A percentile compares a stretch with the other conserved stretches of the same genome.
These are phyloP conservation scores for Macadamia tetraphylla DNA, from an alignment of 164 flowering plant genomes.

Conservation along the genomic window DNA sequence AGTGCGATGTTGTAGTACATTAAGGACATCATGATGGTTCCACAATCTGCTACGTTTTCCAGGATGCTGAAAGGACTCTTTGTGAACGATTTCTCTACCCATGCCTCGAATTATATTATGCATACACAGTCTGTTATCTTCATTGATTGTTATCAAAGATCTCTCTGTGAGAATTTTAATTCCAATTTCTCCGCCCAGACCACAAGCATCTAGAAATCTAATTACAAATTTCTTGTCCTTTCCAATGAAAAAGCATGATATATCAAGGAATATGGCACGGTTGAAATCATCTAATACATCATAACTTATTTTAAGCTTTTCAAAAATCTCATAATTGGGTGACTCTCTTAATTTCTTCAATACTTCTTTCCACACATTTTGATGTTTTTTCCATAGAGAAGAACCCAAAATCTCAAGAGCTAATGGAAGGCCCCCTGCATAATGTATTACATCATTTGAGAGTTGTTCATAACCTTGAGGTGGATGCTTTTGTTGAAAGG, in stretches of 20 bases:
- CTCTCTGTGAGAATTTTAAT: neutral
- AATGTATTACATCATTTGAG: neutral
- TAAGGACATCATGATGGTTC: neutral
- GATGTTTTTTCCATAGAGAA: neutral
- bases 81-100: neutral
- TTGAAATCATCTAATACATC: neutral
- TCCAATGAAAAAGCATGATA: neutral
- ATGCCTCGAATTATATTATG: neutral
- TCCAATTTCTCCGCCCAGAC: neutral
- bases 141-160: neutral
- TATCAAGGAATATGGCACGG: neutral
- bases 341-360: neutral
- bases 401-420: constrained; percentile 1
- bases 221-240: neutral
- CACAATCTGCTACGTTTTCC: constrained; percentile 11
- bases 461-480: constrained; percentile 1
- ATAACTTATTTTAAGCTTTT: constrained; percentile 9
- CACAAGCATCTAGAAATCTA: neutral
- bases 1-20: neutral
- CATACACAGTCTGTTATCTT: neutral
- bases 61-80: neutral
- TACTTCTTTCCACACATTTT: neutral
- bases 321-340: constrained; percentile 1
- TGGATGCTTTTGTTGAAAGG: constrained; percentile 2
- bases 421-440: neutral